Evolutionary conservation across 2,329 filamentous ascomycete species (phyloP).

Genomic region (Trichoderma koningiopsis): DNA sequence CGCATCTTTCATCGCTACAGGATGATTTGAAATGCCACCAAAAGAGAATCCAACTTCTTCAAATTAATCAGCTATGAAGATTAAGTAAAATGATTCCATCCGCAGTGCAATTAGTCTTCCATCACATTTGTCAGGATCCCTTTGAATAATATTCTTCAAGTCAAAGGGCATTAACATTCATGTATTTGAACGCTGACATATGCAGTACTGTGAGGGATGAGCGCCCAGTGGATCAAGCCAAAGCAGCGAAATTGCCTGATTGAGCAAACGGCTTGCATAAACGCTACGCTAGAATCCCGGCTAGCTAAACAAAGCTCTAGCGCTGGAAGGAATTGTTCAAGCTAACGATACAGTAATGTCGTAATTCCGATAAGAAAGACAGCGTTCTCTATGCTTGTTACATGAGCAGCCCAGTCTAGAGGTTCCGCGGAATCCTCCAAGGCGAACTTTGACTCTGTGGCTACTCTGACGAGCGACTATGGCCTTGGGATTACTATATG

Average conservation of each 20-base stretch:
- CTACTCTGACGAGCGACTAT: neutral
- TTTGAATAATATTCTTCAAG: neutral
- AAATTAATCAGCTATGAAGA: neutral
- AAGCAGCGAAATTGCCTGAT: neutral
- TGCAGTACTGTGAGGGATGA: neutral
- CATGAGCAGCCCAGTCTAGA: neutral
- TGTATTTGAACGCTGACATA: neutral
- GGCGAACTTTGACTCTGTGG: neutral
- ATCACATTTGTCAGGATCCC: neutral
- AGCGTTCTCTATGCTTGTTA: neutral
- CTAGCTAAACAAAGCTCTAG: neutral
- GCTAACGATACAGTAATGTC: neutral
- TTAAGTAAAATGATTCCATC: neutral
- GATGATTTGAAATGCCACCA: neutral
- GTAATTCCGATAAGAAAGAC: neutral
- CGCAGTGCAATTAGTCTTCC: neutral
- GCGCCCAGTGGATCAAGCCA: neutral
- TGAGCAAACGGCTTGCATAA: neutral
- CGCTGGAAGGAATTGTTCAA: neutral
- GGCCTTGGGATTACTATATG: neutral
- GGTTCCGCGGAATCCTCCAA: neutral
- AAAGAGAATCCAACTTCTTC: neutral
- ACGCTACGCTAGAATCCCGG: neutral
- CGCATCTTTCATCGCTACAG: neutral
- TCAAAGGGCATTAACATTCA: neutral